These are phyloP conservation scores for Pseudodiploospora longispora DNA, from an alignment of 2,329 filamentous ascomycete species.

Conservation along the genomic window DNA sequence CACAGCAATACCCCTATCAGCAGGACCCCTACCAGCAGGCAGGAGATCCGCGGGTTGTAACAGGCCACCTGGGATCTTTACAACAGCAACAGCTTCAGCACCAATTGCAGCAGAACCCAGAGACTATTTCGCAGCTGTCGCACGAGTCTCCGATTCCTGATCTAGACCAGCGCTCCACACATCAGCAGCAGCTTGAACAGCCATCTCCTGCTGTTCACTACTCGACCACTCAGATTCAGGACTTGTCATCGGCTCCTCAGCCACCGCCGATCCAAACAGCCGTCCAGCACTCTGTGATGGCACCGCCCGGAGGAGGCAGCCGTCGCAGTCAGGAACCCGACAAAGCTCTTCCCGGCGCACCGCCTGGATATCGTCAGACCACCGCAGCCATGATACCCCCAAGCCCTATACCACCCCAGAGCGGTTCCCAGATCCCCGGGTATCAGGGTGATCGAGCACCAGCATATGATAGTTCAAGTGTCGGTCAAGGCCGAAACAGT, in stretches of 20 bases:
- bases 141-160: conserved; percentile 51
- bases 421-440: conserved; percentile 22
- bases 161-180: conserved; percentile 33
- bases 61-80: conserved; percentile 26
- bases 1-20: conserved; percentile 14
- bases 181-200: conserved; percentile 36
- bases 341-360: conserved; percentile 38
- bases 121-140: conserved; percentile 55
- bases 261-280: conserved; percentile 20
- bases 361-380: conserved; percentile 45
- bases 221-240: conserved; percentile 25
- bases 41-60: conserved; percentile 25
- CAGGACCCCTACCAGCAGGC: conserved; percentile 25
- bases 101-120: conserved; percentile 37
- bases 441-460: conserved; percentile 33
- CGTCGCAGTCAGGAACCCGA: conserved; percentile 44
- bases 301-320: conserved; percentile 36
- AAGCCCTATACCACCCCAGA: conserved; percentile 33
- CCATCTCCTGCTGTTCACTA: conserved; percentile 35
- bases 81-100: conserved; percentile 14
- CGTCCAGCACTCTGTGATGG: conserved; percentile 34
- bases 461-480: conserved; percentile 37
- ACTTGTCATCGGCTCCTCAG: conserved; percentile 23
- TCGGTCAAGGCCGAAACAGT: conserved; percentile 46
- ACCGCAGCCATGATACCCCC: conserved; percentile 35